A percentile compares a stretch with the other conserved stretches of the same genome.
phyloP scores from a whole-genome alignment of 129 eudicot genomes.

The Glebionis coronaria region DNA sequence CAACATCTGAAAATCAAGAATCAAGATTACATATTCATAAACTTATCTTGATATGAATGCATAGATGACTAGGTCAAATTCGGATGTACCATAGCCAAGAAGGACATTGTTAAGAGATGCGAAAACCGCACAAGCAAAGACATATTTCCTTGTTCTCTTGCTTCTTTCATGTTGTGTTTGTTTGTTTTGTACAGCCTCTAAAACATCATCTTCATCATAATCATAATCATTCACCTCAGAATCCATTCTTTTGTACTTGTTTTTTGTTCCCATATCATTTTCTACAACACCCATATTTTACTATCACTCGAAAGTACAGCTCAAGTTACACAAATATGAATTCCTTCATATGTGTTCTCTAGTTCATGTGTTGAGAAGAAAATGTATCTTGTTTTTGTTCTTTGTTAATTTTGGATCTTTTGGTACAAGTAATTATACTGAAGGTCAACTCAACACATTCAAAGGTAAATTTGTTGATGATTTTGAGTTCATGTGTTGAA shows the following conservation, averaged over 20 bases:
- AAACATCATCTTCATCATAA: slow-evolving; percentile 32
- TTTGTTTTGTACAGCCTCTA: slow-evolving; percentile 31
- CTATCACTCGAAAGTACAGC: not conserved
- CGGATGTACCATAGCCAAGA: slow-evolving; percentile 88
- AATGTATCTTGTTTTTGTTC: not conserved
- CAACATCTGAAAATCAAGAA: slow-evolving; percentile 53
- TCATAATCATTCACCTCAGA: slow-evolving; percentile 31
- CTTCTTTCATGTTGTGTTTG: slow-evolving; percentile 32
- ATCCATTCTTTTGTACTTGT: slow-evolving; percentile 70
- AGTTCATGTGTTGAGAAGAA: not conserved
- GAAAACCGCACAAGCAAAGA: slow-evolving; percentile 72
- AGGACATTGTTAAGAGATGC: slow-evolving; percentile 77
- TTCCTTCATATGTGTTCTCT: slow-evolving; percentile 4
- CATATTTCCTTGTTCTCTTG: slow-evolving; percentile 51
- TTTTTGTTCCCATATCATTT: slow-evolving; percentile 36
- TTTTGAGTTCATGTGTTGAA: too few species aligned
- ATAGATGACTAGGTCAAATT: too few species aligned
- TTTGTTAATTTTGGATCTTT: too few species aligned
- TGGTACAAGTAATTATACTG: too few species aligned
- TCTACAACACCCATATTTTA: slow-evolving; percentile 33
- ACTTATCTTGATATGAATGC: too few species aligned
- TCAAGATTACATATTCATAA: too few species aligned
- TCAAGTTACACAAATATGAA: not conserved
- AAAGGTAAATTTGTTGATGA: slow-evolving; percentile 1
- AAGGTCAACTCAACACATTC: too few species aligned